Evolutionary conservation across 2,329 filamentous ascomycete genomes (phyloP).

Genomic region (Leptodontidium sp.): DNA sequence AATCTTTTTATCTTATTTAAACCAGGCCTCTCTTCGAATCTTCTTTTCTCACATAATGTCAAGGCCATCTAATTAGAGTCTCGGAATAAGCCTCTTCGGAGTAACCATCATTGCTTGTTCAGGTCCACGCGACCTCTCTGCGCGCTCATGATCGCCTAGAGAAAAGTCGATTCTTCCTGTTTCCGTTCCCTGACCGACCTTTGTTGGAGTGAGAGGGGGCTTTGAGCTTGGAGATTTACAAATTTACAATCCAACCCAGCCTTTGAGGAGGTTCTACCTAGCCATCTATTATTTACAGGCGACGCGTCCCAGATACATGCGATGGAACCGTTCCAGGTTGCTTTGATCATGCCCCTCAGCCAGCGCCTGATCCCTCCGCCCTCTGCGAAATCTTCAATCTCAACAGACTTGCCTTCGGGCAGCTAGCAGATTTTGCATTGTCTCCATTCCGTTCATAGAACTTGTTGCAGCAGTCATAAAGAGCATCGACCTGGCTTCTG

Average conservation of each 20-base stretch:
- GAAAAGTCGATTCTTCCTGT: conserved; percentile 75
- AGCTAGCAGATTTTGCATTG: conserved; percentile 78
- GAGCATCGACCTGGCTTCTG: conserved; percentile 76
- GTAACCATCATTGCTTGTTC: conserved; percentile 84
- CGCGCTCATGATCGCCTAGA: conserved; percentile 99
- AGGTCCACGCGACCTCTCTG: conserved; percentile 82
- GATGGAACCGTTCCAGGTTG: background rate
- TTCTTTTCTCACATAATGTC: conserved; percentile 68
- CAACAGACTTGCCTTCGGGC: conserved; percentile 82
- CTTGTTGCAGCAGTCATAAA: conserved; percentile 92
- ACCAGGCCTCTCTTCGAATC: conserved; percentile 8
- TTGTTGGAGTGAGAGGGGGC: conserved; percentile 59
- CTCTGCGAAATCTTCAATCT: conserved; percentile 84
- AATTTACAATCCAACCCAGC: conserved; percentile 10
- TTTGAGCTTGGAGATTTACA: conserved; percentile 59
- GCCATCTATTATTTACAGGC: too few relatives aligned
- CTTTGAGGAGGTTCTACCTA: background rate
- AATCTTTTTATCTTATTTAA: conserved; percentile 6
- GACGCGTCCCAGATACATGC: background rate
- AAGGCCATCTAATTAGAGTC: conserved; percentile 99
- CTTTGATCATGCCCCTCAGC: background rate
- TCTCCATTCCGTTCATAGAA: conserved; percentile 87
- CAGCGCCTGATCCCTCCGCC: conserved; percentile 39
- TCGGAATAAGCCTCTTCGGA: conserved; percentile 78
- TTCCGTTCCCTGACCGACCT: conserved; percentile 72